phyloP scores from a whole-genome alignment of 257 asterid genomes.

The Solanum verrucosum region DNA sequence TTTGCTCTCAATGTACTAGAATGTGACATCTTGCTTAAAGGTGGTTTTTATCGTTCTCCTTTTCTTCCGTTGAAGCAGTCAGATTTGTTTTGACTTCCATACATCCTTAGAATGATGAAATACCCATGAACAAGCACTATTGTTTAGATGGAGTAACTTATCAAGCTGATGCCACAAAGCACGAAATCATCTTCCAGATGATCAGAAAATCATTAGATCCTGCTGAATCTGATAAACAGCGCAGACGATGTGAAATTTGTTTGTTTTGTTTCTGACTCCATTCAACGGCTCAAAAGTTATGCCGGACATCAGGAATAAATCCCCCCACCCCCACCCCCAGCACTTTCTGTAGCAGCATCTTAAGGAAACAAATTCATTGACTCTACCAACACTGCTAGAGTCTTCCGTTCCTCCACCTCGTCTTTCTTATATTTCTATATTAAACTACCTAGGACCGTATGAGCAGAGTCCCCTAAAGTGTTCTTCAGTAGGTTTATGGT shows the following conservation, averaged over 20 bases:
- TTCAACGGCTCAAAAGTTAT: background rate
- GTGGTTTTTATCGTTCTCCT: background rate
- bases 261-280: background rate
- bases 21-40: background rate
- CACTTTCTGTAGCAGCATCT: background rate
- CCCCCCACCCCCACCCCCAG: background rate
- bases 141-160: background rate
- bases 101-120: background rate
- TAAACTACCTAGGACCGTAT: background rate
- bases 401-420: background rate
- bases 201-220: background rate
- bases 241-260: background rate
- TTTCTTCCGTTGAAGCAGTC: background rate
- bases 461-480: background rate
- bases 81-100: background rate
- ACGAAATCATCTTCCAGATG: background rate
- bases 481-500: background rate
- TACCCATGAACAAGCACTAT: background rate
- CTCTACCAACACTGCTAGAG: background rate
- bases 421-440: background rate
- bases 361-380: background rate
- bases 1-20: background rate
- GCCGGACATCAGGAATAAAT: background rate
- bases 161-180: background rate
- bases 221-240: background rate